Evolutionary conservation across 352 stramenopile species (phyloP), one percentile per base, ranked within the genome.

Genomic region (Phytopythium helicoides): DNA sequence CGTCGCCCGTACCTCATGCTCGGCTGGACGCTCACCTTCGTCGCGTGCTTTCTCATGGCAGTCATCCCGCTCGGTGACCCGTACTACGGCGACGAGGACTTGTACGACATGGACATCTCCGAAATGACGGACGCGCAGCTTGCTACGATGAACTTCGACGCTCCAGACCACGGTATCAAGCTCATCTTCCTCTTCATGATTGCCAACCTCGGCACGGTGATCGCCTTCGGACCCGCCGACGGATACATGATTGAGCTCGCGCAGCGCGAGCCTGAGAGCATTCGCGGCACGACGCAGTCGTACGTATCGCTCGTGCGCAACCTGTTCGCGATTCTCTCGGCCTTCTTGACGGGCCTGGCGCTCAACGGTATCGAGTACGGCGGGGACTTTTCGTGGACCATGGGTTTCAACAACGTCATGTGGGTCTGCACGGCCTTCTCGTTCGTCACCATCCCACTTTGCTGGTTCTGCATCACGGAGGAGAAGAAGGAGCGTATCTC

Each of bases 1-100:
- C 70, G 85, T 12, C 86, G 86, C 10, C 76, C 85, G 37, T 96
- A 96, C 58, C 66, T 95, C 48, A 72, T 89, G 22, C 54, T 88
- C 18, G 87, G 87, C 12, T 86, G 74, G 76, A 26, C 39, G 33
- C 28, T 81, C 21, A 61, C 65, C n/a, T 76, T 72, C 56, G 41
- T 67, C 25, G 59, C 56, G 34, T 75, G 71, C 34, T 59, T 82
- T 19, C 18, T 76, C 47, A 81, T 82, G 74, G 71, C 71, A 2
- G 59, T 73, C 21, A 12, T 78, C 25, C 71, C 74, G n/a, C 37
- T 85, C 14, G 69, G 67, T 7, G 61, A 76, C 1, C 74, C 74
- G 41, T 85, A 81, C 62, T 85, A 73, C 48, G 34, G 36, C 2
- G 64, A 77, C 40, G 42, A 52, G 6, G 28, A 56, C 5, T 58